Evolutionary conservation across 2,329 filamentous ascomycete genomes (phyloP).

Genomic region (Lachnellula occidentalis): DNA sequence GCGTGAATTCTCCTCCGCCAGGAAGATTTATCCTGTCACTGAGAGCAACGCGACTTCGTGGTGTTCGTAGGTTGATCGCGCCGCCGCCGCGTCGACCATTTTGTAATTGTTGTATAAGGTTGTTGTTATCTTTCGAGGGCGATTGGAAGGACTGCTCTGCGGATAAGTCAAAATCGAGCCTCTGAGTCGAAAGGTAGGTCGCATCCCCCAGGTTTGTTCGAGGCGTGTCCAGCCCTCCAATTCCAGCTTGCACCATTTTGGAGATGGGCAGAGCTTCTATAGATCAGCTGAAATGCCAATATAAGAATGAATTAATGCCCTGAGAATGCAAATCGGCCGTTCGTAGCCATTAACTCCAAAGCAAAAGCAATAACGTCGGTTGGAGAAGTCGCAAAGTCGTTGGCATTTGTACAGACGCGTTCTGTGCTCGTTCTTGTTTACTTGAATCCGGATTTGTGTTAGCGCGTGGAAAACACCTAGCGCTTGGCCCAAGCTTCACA

Average conservation of each 20-base stretch:
- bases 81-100: constrained; percentile 54
- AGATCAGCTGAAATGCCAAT: constrained; percentile 15
- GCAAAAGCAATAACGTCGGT: constrained; percentile 19
- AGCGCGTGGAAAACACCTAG: not conserved
- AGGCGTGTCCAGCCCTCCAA: constrained; percentile 72
- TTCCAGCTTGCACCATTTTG: constrained; percentile 60
- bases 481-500: not conserved
- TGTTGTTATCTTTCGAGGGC: constrained; percentile 67
- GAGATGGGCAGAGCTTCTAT: constrained; percentile 16
- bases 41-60: constrained; percentile 63
- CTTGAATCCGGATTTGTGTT: not conserved
- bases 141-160: constrained; percentile 84
- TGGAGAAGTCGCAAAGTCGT: not conserved
- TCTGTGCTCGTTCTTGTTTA: not conserved
- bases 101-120: constrained; percentile 69
- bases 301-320: constrained; percentile 18
- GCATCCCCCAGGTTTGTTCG: constrained; percentile 79
- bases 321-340: constrained; percentile 19
- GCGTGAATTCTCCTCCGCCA: constrained; percentile 80
- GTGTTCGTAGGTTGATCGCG: constrained; percentile 61
- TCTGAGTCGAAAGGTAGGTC: constrained; percentile 65
- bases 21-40: constrained; percentile 68
- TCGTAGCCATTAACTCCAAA: constrained; percentile 28
- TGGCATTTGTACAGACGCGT: not conserved
- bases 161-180: constrained; percentile 74